These are phyloP conservation scores for Dothiorella sarmentorum DNA, from an alignment of 2,329 filamentous ascomycete genomes.

Conservation along the genomic window DNA sequence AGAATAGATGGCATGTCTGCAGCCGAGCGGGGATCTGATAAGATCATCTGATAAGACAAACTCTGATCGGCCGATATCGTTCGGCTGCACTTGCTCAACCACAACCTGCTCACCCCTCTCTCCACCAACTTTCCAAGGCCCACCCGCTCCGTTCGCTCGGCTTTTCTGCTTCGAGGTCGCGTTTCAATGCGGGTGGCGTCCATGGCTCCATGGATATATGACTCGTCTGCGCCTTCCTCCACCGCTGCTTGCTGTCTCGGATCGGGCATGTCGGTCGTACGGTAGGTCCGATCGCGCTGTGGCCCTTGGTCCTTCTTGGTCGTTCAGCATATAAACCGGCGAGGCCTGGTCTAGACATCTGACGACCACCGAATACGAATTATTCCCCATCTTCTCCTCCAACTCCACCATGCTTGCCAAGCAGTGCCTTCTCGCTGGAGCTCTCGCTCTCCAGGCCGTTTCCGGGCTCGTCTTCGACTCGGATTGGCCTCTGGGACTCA, in stretches of 20 bases:
- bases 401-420: neutral
- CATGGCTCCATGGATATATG: neutral
- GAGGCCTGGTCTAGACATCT: neutral
- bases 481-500: neutral
- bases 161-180: neutral
- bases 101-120: too few relatives aligned
- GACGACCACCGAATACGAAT: neutral
- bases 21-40: neutral
- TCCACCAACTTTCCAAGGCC: too few relatives aligned
- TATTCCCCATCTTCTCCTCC: neutral
- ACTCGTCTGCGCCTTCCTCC: neutral
- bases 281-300: neutral
- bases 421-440: neutral
- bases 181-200: neutral
- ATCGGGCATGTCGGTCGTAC: neutral
- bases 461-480: neutral
- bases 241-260: neutral
- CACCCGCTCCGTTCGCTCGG: neutral
- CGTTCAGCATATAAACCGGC: neutral
- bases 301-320: neutral
- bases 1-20: neutral
- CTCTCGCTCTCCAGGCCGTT: neutral
- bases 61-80: constrained; percentile 17
- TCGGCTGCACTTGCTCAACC: constrained; percentile 3
- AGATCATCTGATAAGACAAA: constrained; percentile 18